Evolutionary conservation across 345 rosid species (phyloP), one percentile per base, ranked within the genome.

Genomic region (Erucastrum elatum): DNA sequence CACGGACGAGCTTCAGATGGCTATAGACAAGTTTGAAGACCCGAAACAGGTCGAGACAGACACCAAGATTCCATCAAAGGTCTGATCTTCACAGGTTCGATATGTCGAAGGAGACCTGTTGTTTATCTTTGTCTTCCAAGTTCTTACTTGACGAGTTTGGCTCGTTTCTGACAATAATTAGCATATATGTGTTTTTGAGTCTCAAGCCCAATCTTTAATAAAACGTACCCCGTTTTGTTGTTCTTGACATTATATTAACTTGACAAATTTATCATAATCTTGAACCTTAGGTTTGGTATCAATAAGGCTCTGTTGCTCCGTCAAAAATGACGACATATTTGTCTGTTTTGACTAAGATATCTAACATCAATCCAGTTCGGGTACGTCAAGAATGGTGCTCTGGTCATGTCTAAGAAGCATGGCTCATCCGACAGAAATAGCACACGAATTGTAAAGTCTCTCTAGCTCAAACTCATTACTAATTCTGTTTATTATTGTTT

Each of bases 1-100:
- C 46, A 82, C 93, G 0, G 98, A 94, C 72, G 98, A 91, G 80
- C 97, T 94, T 71, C 97, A 92, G 86, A 75, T 83, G 16, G 97
- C 97, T 8, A 94, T 94, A 25, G 88, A 94, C 76, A 94, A 91
- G 80, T 90, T 90, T 44, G 97, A 94, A 81, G 88, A 77, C 31
- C 87, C 85, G 65, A 88, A 84, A 75, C 86, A 27, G 65, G 58
- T 75, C 8, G 84, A 73, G 37, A 75, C 70, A 5, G 80, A 82
- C n/a, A 46, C 72, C 74, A 77, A 70, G 37, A 31, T 66, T 72
- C 70, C 79, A 41, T 74, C 81, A 0, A 68, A 82, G 16, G 85
- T 68, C 62, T 79, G 55, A 81, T 65, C 66, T 34, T 59, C 66
- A 16, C 63, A 0, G 56, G 64, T 49, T 25, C 46, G 63, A 66